These are phyloP conservation scores for Pseudodiploospora longispora DNA, from an alignment of 2,329 filamentous ascomycete species.

Conservation along the genomic window DNA sequence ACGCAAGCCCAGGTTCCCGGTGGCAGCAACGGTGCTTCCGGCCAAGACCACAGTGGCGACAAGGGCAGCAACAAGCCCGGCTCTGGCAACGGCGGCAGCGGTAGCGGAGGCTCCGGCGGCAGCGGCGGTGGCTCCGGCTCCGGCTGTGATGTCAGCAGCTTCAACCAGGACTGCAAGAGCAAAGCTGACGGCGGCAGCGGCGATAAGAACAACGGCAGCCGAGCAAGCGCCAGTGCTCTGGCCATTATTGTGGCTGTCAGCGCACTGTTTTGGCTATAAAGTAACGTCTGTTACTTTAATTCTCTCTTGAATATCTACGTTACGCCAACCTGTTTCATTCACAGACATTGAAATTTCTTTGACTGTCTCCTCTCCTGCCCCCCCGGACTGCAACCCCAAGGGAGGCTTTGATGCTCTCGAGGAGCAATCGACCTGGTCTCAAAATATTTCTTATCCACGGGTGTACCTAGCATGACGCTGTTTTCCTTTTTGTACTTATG, in stretches of 20 bases:
- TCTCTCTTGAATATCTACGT: background rate
- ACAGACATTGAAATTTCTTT: too few species aligned
- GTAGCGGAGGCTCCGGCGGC: background rate
- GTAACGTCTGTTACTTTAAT: background rate
- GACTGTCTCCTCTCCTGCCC: too few species aligned
- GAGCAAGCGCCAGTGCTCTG: slow-evolving; percentile 26
- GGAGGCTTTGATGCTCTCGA: too few species aligned
- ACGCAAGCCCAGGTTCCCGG: slow-evolving; percentile 22
- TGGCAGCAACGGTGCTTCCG: slow-evolving; percentile 16
- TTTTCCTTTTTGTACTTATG: too few species aligned
- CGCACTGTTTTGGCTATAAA: slow-evolving; percentile 28
- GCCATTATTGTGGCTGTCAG: slow-evolving; percentile 29
- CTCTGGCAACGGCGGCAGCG: slow-evolving; percentile 1
- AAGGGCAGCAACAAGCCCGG: slow-evolving; percentile 1
- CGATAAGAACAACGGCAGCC: slow-evolving; percentile 24
- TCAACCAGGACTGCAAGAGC: slow-evolving; percentile 32
- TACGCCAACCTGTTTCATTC: too few species aligned
- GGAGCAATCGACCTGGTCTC: too few species aligned
- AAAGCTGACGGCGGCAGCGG: slow-evolving; percentile 16
- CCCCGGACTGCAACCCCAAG: too few species aligned
- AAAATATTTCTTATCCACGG: too few species aligned
- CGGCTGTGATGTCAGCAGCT: slow-evolving; percentile 29
- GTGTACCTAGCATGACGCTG: too few species aligned
- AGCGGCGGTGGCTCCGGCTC: slow-evolving; percentile 20
- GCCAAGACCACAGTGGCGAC: slow-evolving; percentile 15